Evolutionary conservation across 1,284 basidiomycete species (phyloP).

Genomic region (Mycena sp.): DNA sequence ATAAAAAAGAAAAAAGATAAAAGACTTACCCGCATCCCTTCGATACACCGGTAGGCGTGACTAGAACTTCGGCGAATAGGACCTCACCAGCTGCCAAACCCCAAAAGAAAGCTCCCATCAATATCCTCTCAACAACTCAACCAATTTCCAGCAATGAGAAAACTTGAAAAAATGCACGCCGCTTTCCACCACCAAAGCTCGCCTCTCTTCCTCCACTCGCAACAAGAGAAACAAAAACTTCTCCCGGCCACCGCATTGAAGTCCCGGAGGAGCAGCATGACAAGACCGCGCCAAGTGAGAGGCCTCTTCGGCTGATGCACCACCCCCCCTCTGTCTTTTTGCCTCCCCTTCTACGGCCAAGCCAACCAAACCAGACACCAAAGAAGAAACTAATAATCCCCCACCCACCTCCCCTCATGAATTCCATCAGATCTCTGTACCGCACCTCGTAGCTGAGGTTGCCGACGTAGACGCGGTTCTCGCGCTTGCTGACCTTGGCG

Average conservation of each 20-base stretch:
- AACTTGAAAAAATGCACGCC: conserved; percentile 50
- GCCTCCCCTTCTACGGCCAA: conserved; percentile 39
- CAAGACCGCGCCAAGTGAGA: conserved; percentile 16
- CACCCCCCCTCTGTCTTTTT: conserved; percentile 9
- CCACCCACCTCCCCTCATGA: conserved; percentile 99
- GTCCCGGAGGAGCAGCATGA: background rate
- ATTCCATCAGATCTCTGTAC: conserved; percentile 97
- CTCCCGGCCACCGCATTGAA: conserved; percentile 7
- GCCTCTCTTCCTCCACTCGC: background rate
- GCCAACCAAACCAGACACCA: conserved; percentile 29
- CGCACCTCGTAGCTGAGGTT: conserved; percentile 98
- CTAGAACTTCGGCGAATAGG: conserved; percentile 97
- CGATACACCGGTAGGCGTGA: conserved; percentile 95
- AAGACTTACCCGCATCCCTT: conserved; percentile 97
- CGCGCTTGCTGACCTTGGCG: conserved; percentile 93
- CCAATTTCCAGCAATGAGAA: conserved; percentile 70
- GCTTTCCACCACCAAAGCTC: background rate
- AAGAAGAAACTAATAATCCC: conserved; percentile 68
- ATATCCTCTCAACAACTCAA: conserved; percentile 80
- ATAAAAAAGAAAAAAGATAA: background rate
- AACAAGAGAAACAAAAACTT: conserved; percentile 32
- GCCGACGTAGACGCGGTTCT: conserved; percentile 98
- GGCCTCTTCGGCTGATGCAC: conserved; percentile 9
- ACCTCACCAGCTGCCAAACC: conserved; percentile 94
- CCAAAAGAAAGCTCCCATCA: conserved; percentile 85